Conservation (phyloP, 139 green algal genomes). For the Pleodorina starrii region DNA sequence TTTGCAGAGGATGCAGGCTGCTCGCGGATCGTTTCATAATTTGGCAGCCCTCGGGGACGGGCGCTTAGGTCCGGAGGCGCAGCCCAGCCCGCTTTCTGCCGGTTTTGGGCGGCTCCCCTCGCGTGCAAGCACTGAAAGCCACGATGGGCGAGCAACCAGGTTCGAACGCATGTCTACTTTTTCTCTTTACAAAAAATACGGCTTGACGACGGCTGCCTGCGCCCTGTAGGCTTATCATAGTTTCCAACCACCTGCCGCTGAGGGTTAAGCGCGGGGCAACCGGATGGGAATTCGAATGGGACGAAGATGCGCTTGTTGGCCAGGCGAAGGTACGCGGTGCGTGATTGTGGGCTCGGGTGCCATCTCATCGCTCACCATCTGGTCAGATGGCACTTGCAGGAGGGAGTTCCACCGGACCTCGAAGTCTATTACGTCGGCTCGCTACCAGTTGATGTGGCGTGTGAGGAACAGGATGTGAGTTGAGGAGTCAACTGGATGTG, state of each 20-base stretch:
- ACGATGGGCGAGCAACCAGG: constrained; percentile 25
- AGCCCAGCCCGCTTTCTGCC: constrained; percentile 16
- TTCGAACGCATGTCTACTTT: neutral
- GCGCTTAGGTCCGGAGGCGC: neutral
- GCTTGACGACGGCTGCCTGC: neutral
- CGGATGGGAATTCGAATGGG: constrained; percentile 93
- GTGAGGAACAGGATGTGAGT: constrained; percentile 87
- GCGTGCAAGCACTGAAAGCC: constrained; percentile 11
- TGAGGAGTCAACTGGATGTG: neutral
- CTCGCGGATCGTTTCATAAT: constrained; percentile 22
- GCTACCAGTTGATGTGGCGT: constrained; percentile 85
- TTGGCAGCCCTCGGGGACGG: neutral
- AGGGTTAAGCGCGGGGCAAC: constrained; percentile 59
- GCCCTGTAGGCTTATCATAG: constrained; percentile 88
- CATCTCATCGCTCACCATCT: too few species aligned
- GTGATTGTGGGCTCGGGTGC: too few species aligned
- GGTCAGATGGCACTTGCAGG: too few species aligned
- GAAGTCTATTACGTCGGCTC: constrained; percentile 90
- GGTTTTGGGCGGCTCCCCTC: neutral
- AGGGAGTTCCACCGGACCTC: constrained; percentile 79
- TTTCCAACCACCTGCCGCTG: constrained; percentile 94
- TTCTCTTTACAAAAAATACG: neutral
- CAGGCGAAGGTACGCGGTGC: constrained; percentile 86
- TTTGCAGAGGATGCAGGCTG: constrained; percentile 21
- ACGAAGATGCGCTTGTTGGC: constrained; percentile 94